phyloP scores from a whole-genome alignment of 495 filamentous ascomycete genomes.

The Chaetomium cochliodes region DNA sequence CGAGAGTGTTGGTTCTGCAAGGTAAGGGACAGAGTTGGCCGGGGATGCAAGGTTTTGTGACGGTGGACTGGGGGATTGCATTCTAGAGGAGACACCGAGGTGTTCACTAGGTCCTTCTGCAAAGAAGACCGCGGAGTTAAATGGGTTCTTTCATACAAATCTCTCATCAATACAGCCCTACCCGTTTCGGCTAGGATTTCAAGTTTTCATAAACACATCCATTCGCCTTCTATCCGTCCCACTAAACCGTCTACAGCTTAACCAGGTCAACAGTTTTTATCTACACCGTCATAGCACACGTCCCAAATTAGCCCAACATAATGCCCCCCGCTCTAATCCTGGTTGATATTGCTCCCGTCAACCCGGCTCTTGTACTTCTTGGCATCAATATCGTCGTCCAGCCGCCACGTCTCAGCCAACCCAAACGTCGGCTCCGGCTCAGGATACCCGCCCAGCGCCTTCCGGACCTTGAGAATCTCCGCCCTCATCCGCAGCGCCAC shows the following conservation, averaged over 20 bases:
- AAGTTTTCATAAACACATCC: background rate
- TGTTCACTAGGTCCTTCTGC: background rate
- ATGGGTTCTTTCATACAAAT: background rate
- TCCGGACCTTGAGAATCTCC: conserved; percentile 74
- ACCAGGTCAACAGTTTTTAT: background rate
- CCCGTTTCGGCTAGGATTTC: background rate
- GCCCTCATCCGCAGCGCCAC: conserved; percentile 73
- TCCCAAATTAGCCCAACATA: background rate
- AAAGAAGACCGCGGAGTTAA: background rate
- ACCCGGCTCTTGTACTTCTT: conserved; percentile 48
- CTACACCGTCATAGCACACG: background rate
- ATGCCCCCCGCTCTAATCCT: conserved; percentile 27
- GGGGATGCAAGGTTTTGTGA: background rate
- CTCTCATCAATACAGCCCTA: background rate
- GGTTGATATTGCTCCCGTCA: conserved; percentile 48
- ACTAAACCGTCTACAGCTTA: background rate
- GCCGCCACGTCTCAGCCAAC: conserved; percentile 51
- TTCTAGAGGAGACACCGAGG: background rate
- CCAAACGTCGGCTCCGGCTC: conserved; percentile 66
- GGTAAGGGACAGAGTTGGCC: background rate
- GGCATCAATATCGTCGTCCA: conserved; percentile 31
- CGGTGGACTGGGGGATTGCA: background rate
- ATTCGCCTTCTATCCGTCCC: conserved; percentile 1
- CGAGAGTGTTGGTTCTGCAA: background rate
- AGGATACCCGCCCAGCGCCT: conserved; percentile 59